A percentile compares a stretch with the other conserved stretches of the same genome.
Evolutionary conservation across 1,139 yeast species (phyloP).

Genomic region (Debaryomyces fabryi): DNA sequence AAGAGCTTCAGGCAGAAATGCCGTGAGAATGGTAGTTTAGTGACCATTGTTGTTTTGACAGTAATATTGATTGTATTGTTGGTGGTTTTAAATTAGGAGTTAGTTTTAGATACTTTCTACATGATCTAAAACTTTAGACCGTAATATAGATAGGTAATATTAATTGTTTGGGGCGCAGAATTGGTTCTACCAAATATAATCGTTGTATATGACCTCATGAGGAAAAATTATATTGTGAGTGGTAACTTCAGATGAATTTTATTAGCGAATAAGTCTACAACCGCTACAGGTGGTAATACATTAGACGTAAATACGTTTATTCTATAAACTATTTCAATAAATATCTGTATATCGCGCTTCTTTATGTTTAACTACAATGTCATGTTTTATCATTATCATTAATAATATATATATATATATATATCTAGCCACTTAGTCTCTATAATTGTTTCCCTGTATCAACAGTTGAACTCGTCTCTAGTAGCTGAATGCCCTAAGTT

Average conservation of each 20-base stretch:
- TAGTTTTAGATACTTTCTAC: not conserved
- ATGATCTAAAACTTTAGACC: not conserved
- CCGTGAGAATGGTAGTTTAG: slow-evolving; percentile 71
- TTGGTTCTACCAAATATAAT: not conserved
- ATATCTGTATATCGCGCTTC: not conserved
- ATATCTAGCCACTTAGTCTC: not conserved
- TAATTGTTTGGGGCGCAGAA: not conserved
- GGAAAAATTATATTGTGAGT: not conserved
- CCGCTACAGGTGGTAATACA: not conserved
- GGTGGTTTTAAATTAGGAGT: slow-evolving; percentile 54
- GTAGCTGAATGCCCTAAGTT: not conserved
- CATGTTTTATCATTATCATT: not conserved
- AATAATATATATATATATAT: not conserved
- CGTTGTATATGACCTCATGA: no score
- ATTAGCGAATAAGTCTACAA: not conserved
- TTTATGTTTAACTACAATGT: not conserved
- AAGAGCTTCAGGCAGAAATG: slow-evolving; percentile 57
- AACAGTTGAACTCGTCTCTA: not conserved
- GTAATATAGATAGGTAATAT: not conserved
- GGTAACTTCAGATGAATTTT: not conserved
- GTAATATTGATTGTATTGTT: slow-evolving; percentile 60
- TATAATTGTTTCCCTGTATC: slow-evolving; percentile 1
- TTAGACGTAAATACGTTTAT: not conserved
- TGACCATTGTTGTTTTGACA: slow-evolving; percentile 66
- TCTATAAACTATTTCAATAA: not conserved